Evolutionary conservation across 768 basidiomycete genomes (phyloP), one percentile per base, ranked within the genome.

Genomic region (Suillus cothurnatus): DNA sequence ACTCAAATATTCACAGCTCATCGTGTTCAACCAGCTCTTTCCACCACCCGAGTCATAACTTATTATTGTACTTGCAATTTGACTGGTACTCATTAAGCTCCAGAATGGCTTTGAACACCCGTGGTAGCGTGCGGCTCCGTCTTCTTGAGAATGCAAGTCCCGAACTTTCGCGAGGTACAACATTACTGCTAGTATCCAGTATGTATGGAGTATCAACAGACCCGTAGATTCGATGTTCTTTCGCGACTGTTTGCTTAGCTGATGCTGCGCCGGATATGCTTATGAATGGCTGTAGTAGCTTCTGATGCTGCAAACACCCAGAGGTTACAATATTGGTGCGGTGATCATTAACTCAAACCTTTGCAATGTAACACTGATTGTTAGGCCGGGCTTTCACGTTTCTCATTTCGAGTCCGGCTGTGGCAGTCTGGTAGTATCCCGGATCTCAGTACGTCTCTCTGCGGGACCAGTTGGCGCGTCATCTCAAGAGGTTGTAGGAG

Each of bases 61-160:
- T 43, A 28, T 9, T 12, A 4, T 11, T 52, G 6, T 66, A 15
- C 15, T 66, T 50, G 19, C 55, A 9, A 74, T 76, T 47, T 76
- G 75, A 12, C 11, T 55, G 31, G 11, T 55, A 12, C 19, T 14
- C n/a, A 74, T 80, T 41, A 75, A 78, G 55, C 64, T 77, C 38
- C 76, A 79, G 63, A 76, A 79, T 67, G 76, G 73, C 9, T 80
- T 78, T 60, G 74, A 77, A 69, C 71, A 72, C 9, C 71, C 79
- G 23, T 77, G 52, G 19, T 17, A 11, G 31, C 52, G 17, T 53
- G 8, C 4, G 28, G 28, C 17, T 6, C 26, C 28, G 28, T 31
- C 19, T 5, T 21, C 52, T 53, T 53, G 11, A 32, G 52, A 32
- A 32, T 53, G 28, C 19, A 19, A 53, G 19, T 11, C 19, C 28